Base-by-base conservation (phyloP, 2,329 filamentous ascomycete genomes). In the Microcyclospora pomicola region DNA sequence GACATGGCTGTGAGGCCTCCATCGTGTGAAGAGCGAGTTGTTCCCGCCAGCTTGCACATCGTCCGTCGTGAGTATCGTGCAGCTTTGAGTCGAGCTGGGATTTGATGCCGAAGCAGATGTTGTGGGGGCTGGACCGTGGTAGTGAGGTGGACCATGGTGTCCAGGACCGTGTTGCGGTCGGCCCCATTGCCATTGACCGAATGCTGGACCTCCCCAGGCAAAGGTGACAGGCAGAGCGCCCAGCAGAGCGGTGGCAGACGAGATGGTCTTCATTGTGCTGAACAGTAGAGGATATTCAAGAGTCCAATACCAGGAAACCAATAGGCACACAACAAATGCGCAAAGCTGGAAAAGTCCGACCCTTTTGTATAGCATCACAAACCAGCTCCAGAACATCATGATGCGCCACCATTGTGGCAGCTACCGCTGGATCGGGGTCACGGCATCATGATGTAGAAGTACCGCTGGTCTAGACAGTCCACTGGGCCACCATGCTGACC, bases 1-100 rank as follows among this genome's bases (percentile, higher is more conserved):
- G 49, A 68, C 64, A 42, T 68, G 66, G 34, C 59, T 64, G 10
- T 51, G 59, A 7, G 64, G 62, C 35, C 66, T 52, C 66, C 65
- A 69, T 50, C 64, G 56, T 2, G 58, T 64, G 49, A 69, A 69
- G 15, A 69, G 53, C n/a, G 58, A 59, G 48, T 68, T 68, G 52
- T 68, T 68, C 16, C 63, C 60, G 47, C 62, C 48, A 11, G 46
- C 35, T 14, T 46, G 44, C 39, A 59, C 48, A 33, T 51, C 45
- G n/a, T 49, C 49, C 11, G 55, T 45, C 16, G 55, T 58, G 31
- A 60, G 45, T 6, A 42, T 35, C 13, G 41, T 37, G 45, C 53
- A 55, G 33, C 35, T 40, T 36, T 47, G 40, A 9, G 11, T 27
- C 27, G 28, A 9, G n/a, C 16, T 16, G 16, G 29, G 28, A 13